A percentile compares a stretch with the other conserved stretches of the same genome.
These are phyloP conservation scores for Coniophora puteana DNA, from an alignment of 1,284 basidiomycete genomes.

Conservation along the genomic window DNA sequence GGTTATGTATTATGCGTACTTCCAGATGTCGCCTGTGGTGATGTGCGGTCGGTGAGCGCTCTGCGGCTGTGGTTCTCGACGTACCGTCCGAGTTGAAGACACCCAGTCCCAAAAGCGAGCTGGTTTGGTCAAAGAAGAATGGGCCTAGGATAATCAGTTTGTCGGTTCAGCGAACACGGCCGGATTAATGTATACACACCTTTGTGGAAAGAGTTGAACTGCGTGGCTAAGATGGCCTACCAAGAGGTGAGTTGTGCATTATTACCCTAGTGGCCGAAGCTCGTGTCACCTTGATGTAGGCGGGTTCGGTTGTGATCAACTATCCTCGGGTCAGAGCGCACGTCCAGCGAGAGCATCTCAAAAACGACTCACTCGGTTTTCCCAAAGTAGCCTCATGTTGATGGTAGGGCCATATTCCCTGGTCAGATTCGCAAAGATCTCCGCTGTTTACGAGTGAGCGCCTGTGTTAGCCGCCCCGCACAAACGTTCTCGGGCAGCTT, in stretches of 20 bases:
- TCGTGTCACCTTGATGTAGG: conserved; percentile 33
- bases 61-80: conserved; percentile 6
- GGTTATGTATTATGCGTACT: conserved; percentile 34
- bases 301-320: conserved; percentile 33
- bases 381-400: conserved; percentile 26
- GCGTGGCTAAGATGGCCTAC: conserved; percentile 32
- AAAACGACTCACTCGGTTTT: conserved; percentile 22
- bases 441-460: conserved; percentile 19
- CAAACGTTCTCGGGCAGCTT: conserved; percentile 3
- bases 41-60: neutral
- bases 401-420: conserved; percentile 26
- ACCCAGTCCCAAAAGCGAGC: conserved; percentile 45
- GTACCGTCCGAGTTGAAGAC: conserved; percentile 61
- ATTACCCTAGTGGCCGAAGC: neutral
- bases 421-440: conserved; percentile 16
- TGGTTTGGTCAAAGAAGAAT: conserved; percentile 24
- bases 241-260: conserved; percentile 1
- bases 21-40: conserved; percentile 45
- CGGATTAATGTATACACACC: conserved; percentile 27
- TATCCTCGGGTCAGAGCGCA: conserved; percentile 4
- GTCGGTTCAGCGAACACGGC: conserved; percentile 3
- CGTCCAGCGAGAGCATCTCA: neutral
- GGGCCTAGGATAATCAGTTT: conserved; percentile 16
- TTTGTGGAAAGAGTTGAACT: conserved; percentile 42
- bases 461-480: neutral